These are phyloP conservation scores for Cryptosporidium tyzzeri DNA, from an alignment of 169 alveolate genomes.

Conservation along the genomic window DNA sequence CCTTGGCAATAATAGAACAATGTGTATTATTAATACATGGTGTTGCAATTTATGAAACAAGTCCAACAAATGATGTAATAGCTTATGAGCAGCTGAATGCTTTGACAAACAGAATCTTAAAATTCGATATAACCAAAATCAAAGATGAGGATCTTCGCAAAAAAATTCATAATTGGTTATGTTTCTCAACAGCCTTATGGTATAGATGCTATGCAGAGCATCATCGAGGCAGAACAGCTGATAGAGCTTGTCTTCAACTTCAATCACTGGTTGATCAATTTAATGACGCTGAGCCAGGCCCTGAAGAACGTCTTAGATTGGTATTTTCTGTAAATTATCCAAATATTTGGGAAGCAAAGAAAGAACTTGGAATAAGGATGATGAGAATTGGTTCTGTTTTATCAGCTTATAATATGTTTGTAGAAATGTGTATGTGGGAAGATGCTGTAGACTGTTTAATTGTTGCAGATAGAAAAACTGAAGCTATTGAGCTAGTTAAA, in stretches of 20 bases:
- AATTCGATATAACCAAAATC: constrained; percentile 83
- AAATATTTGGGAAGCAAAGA: constrained; percentile 81
- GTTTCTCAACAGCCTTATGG: constrained; percentile 83
- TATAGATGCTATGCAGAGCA: constrained; percentile 85
- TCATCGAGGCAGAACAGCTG: constrained; percentile 83
- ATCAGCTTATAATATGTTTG: constrained; percentile 89
- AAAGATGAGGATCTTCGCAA: constrained; percentile 81
- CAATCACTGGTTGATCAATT: constrained; percentile 86
- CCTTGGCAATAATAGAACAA: constrained; percentile 81
- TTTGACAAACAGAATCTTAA: constrained; percentile 67
- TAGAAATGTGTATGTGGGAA: constrained; percentile 89
- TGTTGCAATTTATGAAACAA: constrained; percentile 81
- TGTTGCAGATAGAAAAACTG: constrained; percentile 85
- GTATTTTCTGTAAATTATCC: constrained; percentile 82
- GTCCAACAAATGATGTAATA: constrained; percentile 84
- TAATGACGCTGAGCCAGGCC: constrained; percentile 83
- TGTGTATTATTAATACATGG: constrained; percentile 82
- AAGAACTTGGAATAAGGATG: constrained; percentile 84
- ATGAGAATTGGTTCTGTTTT: constrained; percentile 84
- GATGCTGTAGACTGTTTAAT: constrained; percentile 90
- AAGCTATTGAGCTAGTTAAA: constrained; percentile 86
- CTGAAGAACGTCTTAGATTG: constrained; percentile 80
- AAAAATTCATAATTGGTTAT: constrained; percentile 85
- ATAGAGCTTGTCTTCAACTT: constrained; percentile 85
- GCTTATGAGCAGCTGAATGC: constrained; percentile 73